Evolutionary conservation across 495 filamentous ascomycete species (phyloP), one percentile per base, ranked within the genome.

Genomic region (Recurvomyces mirabilis): DNA sequence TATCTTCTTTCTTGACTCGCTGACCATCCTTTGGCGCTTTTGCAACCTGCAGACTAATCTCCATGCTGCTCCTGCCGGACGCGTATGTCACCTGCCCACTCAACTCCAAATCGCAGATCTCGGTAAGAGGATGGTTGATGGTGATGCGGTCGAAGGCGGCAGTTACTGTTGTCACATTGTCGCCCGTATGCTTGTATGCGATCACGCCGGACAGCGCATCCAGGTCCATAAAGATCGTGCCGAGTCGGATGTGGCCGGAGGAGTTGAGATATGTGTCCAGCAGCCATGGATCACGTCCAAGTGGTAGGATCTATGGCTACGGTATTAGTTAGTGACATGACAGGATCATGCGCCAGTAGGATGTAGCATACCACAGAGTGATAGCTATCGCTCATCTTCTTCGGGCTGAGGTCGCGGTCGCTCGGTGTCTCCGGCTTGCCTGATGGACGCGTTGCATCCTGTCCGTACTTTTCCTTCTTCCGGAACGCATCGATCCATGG

Each of bases 161-260:
- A 2, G 85, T 93, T 22, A 93, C 85, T 4, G 77, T 87, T 2
- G 79, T 82, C 2, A 85, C 82, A 2, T 64, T 65, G 20, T 82
- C 79, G 3, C 85, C 85, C 0, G 85, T 87, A 55, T 89, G 85
- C 37, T 84, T 82, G 56, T 87, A 86, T 18, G 82, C 82, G 42
- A 93, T 72, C 13, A 89, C 70, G 14, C 85, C 85, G 1, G 84
- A 80, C 7, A 89, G 57, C 1, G 85, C 85, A 64, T 89, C 85
- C 6, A 93, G 70, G 45, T 89, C 84, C 77, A 87, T 87, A 46
- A 89, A 71, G 13, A 87, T 60, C 0, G 81, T 77, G 0, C 84
- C 84, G 5, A 87, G 65, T 45, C 78, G 66, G 32, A 83, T 75
- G 53, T 81, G 72, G 3, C 80, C 80, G 4, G 67, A 72, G 0